phyloP scores from a whole-genome alignment of 768 basidiomycete genomes.

The Mycena albidolilacea region DNA sequence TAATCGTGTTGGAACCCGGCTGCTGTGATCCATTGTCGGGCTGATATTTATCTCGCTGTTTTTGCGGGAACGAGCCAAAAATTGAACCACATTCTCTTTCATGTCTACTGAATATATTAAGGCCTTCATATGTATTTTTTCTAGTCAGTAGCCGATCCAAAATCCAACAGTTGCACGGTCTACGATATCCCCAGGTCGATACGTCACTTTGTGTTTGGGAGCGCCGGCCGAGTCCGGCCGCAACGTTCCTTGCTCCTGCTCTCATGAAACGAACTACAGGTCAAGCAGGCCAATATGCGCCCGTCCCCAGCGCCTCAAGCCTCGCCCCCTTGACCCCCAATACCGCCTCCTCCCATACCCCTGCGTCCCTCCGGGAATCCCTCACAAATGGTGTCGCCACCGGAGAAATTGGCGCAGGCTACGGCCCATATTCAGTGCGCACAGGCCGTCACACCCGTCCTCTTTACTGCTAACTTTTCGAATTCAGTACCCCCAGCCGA shows the following conservation, averaged over 20 bases:
- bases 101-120: too few species aligned
- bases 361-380: slow-evolving; percentile 24
- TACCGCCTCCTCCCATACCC: slow-evolving; percentile 24
- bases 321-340: slow-evolving; percentile 4
- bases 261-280: slow-evolving; percentile 24
- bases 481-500: slow-evolving; percentile 56
- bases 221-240: neutral
- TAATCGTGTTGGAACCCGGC: too few species aligned
- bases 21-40: too few species aligned
- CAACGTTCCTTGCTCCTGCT: slow-evolving; percentile 3
- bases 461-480: neutral
- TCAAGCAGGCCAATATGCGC: slow-evolving; percentile 24
- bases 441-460: neutral
- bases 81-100: too few species aligned
- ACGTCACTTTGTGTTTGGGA: too few species aligned
- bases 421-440: slow-evolving; percentile 72
- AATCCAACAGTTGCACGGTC: too few species aligned
- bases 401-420: slow-evolving; percentile 67
- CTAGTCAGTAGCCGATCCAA: too few species aligned
- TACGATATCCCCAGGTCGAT: too few species aligned
- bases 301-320: slow-evolving; percentile 32
- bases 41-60: too few species aligned
- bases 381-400: slow-evolving; percentile 69
- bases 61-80: too few species aligned
- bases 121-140: too few species aligned